phyloP scores from a whole-genome alignment of 108 stramenopile species.

The Seminavis robusta region DNA sequence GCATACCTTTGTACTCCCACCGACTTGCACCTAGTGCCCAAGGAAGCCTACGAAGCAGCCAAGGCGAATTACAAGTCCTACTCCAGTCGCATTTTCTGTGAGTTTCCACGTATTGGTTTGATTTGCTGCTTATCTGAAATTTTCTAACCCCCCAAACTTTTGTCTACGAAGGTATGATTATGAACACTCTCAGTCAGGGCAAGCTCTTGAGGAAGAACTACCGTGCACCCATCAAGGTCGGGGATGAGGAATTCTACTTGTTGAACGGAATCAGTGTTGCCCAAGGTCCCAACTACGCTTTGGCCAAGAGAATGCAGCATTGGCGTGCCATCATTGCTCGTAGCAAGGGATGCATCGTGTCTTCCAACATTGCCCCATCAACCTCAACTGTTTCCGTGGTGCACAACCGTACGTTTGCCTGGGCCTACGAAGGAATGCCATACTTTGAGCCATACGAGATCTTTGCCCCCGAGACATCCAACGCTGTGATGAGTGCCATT shows the following conservation, averaged over 20 bases:
- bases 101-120: slow-evolving; percentile 9
- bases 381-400: slow-evolving; percentile 93
- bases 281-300: slow-evolving; percentile 97
- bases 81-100: slow-evolving; percentile 62
- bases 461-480: slow-evolving; percentile 94
- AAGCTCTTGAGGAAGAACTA: slow-evolving; percentile 79
- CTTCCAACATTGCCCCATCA: slow-evolving; percentile 95
- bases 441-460: slow-evolving; percentile 96
- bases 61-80: slow-evolving; percentile 61
- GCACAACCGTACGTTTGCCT: slow-evolving; percentile 94
- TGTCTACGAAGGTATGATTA: slow-evolving; percentile 36
- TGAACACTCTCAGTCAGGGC: slow-evolving; percentile 62
- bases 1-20: slow-evolving; percentile 98
- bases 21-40: slow-evolving; percentile 91
- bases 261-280: slow-evolving; percentile 90
- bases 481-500: slow-evolving; percentile 95
- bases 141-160: background rate
- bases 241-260: slow-evolving; percentile 67
- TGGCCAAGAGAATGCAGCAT: slow-evolving; percentile 98
- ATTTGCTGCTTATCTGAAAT: background rate
- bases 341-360: slow-evolving; percentile 87
- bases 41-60: slow-evolving; percentile 88
- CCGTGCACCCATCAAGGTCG: slow-evolving; percentile 51
- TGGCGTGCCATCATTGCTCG: slow-evolving; percentile 95
- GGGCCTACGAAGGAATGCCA: slow-evolving; percentile 98